Percentiles rank a stretch among this genome's conserved stretches.
Evolutionary conservation across 2,329 filamentous ascomycete species (phyloP).

Genomic region (Colletotrichum lentis): DNA sequence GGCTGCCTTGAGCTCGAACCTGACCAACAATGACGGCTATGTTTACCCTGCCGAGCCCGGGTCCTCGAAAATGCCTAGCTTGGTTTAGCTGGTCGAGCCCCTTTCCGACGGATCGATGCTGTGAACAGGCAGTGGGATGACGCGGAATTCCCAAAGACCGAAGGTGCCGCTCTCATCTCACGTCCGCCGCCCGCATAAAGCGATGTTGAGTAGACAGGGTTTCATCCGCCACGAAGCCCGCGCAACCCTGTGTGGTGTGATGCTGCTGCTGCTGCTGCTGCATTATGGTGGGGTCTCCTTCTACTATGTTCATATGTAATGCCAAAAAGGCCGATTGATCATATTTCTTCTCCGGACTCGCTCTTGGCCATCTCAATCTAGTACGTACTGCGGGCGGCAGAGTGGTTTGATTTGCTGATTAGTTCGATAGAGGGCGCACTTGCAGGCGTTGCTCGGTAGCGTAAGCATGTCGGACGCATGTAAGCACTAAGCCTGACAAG

Average conservation of each 20-base stretch:
- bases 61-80: neutral
- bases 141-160: neutral
- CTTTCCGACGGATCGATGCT: neutral
- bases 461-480: constrained; percentile 19
- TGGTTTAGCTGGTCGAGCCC: neutral
- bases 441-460: constrained; percentile 27
- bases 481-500: constrained; percentile 35
- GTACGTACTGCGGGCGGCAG: neutral
- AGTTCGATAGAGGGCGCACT: constrained; percentile 1
- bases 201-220: neutral
- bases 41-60: neutral
- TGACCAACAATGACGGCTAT: neutral
- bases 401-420: constrained; percentile 16
- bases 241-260: constrained; percentile 16
- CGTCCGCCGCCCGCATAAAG: neutral
- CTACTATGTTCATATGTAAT: neutral
- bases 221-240: constrained; percentile 23
- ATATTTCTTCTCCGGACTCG: constrained; percentile 2
- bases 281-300: neutral
- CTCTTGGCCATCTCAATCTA: constrained; percentile 26
- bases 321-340: constrained; percentile 7
- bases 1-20: neutral
- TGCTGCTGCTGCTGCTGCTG: neutral
- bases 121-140: neutral
- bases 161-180: neutral